A percentile compares a stretch with the other conserved stretches of the same genome.
These are phyloP conservation scores for Phytopythium ostracodes DNA, from an alignment of 352 stramenopile species.

Conservation along the genomic window DNA sequence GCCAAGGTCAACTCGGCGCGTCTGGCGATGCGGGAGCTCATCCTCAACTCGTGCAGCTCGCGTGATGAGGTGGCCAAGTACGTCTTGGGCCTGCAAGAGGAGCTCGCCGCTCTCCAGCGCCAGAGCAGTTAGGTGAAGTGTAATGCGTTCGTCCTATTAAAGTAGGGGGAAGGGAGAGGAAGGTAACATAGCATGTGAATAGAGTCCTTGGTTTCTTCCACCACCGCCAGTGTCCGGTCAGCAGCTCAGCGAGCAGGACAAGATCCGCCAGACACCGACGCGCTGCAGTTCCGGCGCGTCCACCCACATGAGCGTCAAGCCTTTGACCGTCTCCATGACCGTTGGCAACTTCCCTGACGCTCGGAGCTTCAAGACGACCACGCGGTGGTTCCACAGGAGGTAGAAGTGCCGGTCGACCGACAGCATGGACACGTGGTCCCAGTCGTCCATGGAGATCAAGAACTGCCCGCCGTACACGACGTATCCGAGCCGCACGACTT, in stretches of 20 bases:
- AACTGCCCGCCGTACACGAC: background rate
- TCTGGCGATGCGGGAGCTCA: conserved; percentile 41
- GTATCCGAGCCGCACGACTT: conserved; percentile 8
- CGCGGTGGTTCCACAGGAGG: conserved; percentile 6
- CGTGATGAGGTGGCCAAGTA: conserved; percentile 51
- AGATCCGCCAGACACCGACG: background rate
- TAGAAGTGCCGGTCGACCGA: background rate
- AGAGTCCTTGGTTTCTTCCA: background rate
- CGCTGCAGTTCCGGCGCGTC: conserved; percentile 3
- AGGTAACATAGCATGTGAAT: conserved; percentile 6
- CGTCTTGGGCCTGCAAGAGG: conserved; percentile 47
- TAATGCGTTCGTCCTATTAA: background rate
- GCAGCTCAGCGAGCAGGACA: background rate
- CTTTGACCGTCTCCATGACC: background rate
- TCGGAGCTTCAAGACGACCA: background rate
- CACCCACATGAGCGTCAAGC: background rate
- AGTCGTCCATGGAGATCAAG: conserved; percentile 5
- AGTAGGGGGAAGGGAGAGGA: background rate
- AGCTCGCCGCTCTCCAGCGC: conserved; percentile 39
- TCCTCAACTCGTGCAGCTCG: conserved; percentile 46
- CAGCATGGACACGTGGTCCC: background rate
- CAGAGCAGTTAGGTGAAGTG: conserved; percentile 11
- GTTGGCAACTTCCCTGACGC: background rate
- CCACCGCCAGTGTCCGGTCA: background rate
- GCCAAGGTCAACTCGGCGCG: conserved; percentile 31